Base-by-base conservation (phyloP, 805 yeast genomes). In the Teunomyces panamensis region DNA sequence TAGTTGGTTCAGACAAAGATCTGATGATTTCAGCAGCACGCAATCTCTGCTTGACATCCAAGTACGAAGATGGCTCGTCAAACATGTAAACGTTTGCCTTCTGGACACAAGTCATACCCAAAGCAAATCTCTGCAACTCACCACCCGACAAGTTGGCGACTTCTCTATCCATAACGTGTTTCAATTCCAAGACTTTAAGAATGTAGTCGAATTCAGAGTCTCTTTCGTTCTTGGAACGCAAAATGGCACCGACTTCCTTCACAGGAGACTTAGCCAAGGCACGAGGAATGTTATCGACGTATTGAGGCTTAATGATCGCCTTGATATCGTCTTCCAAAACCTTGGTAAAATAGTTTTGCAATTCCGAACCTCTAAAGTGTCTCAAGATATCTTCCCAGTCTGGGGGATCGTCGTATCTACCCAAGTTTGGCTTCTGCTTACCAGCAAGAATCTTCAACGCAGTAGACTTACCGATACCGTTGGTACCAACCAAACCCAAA, bases 401-500 rank as follows among this genome's bases (percentile, higher is more conserved):
- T 9, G 99, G 99, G 39, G 99, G 99, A 63, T 87, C 87, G 55
- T 94, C 99, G 65, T 77, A 94, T 60, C 85, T 80, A 48, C 99
- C 99, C 68, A 94, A 75, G 65, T 94, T 94, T 57, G 99, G 99
- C 71, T 90, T 94, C 69, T 91, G 96, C 71, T 92, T 94, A 64
- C 98, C 99, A 13, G 97, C 96, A 57, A 94, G 80, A 63, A 94
- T 91, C 74, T 94, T 94, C 65, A 94, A 79, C 7, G 99, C 99
- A 14, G 99, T 94, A 9, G 96, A 87, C 68, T 94, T 94, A 62
- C 99, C 99, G 64, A 94, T 94, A 90, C 99, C 99, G 77, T 94
- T 94, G 51, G 97, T 89, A 62, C 99, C 99, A 44, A 94, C 99
- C 57, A 94, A 80, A 57, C 99, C 99, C 55, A 94, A 78, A 28